Base-by-base conservation (phyloP, 768 basidiomycete species). In the Boletus tomentosulus region DNA sequence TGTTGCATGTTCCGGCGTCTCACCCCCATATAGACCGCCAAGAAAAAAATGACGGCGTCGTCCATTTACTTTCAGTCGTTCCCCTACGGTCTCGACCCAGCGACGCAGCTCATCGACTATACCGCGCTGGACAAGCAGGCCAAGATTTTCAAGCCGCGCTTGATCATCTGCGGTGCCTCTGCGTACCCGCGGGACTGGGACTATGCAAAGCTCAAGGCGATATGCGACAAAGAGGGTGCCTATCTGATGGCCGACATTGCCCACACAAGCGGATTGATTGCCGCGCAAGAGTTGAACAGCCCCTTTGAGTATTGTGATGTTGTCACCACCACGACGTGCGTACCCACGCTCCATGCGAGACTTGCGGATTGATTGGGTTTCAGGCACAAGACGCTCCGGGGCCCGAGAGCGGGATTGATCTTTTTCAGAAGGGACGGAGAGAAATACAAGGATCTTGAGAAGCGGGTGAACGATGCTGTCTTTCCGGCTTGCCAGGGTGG, bases 401-500 rank as follows among this genome's bases (percentile, higher is more conserved):
- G 97, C 48, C 95, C 97, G 52, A 89, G 97, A 62, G 97, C 96
- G 48, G 97, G 97, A 71, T 77, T 99, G 57, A 89, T 99, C 77
- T 99, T 99, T 83, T 99, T 96, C 86, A 84, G 89, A 72, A 97
- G 88, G 74, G 93, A 96, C 69, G 84, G 85, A 62, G 82, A 89
- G 66, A 79, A 85, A 55, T 74, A 83, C 27, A 74, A 82, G 63
- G 96, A 98, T 62, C 83, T 99, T 43, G 97, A 98, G 81, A 92
- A 92, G 73, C 89, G 95, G 54, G 85, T 99, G 64, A 98, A 98
- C 71, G 91, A 96, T 38, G 95, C 97, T 47, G 96, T 99, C 59
- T 99, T 99, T 86, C 97, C 97, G 53, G 97, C 97, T 34, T 98
- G 97, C 82, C 97, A 98, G 76, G 97, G 97, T 73, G 97, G 96